These are phyloP conservation scores for Colletotrichum theobromicola DNA, from an alignment of 2,329 filamentous ascomycete species.

Conservation along the genomic window DNA sequence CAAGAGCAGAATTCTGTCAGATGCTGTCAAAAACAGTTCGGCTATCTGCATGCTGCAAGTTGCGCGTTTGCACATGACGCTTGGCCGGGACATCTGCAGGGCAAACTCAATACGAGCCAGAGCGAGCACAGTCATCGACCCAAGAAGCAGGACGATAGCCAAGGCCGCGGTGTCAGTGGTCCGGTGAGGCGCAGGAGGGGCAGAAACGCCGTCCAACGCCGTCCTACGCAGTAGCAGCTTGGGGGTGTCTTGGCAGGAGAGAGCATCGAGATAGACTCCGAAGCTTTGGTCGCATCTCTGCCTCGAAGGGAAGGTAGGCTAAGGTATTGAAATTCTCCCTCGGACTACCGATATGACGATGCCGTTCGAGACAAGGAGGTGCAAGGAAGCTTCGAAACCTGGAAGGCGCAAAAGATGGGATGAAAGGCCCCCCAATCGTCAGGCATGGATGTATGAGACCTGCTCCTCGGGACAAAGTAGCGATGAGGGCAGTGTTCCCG, in stretches of 20 bases:
- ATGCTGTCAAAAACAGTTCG: neutral
- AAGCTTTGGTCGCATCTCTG: neutral
- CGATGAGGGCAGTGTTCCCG: neutral
- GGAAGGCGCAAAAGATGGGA: neutral
- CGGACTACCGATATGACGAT: constrained; percentile 4
- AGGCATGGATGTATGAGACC: neutral
- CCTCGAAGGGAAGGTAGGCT: neutral
- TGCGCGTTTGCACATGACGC: neutral
- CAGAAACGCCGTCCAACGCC: neutral
- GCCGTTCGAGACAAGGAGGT: neutral
- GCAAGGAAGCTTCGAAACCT: constrained; percentile 2
- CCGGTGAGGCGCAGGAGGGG: constrained; percentile 9
- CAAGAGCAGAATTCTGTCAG: neutral
- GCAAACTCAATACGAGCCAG: neutral
- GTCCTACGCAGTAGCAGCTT: constrained; percentile 16
- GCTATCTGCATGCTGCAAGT: neutral
- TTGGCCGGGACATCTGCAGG: neutral
- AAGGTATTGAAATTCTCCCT: neutral
- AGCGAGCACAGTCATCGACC: neutral
- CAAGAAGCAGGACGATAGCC: neutral
- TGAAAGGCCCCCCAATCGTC: neutral
- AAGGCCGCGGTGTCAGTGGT: constrained; percentile 7
- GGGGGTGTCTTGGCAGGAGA: neutral
- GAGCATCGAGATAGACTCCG: neutral
- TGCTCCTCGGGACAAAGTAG: neutral